Conservation (phyloP, 441 rosid species). For the Pelargonium citronellum region DNA sequence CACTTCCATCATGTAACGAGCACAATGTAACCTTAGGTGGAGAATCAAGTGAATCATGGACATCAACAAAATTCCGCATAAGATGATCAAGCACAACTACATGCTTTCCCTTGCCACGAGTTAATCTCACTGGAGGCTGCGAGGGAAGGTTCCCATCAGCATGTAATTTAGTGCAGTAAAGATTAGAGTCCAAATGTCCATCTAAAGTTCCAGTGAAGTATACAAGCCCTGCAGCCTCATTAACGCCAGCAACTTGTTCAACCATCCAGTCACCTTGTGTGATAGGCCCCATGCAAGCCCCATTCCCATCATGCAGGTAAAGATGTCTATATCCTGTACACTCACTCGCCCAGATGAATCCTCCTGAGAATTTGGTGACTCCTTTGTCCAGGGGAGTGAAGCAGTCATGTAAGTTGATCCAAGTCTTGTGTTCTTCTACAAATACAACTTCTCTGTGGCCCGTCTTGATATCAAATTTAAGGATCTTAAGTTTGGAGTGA, state of each 20-base stretch:
- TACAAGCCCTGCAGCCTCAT: constrained; percentile 56
- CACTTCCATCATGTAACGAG: constrained; percentile 56
- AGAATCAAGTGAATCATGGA: constrained; percentile 70
- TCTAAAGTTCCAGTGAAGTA: constrained; percentile 88
- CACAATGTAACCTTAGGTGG: constrained; percentile 65
- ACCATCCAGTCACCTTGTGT: constrained; percentile 93
- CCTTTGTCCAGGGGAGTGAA: constrained; percentile 75
- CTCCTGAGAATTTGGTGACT: constrained; percentile 45
- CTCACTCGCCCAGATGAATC: constrained; percentile 95
- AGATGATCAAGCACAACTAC: constrained; percentile 73
- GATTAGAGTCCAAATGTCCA: constrained; percentile 70
- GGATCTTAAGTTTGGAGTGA: constrained; percentile 56
- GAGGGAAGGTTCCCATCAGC: constrained; percentile 29
- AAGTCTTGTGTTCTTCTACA: constrained; percentile 58
- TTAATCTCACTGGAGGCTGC: constrained; percentile 50
- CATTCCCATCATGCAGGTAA: constrained; percentile 65
- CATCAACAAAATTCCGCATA: constrained; percentile 74
- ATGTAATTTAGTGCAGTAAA: constrained; percentile 51
- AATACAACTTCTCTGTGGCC: constrained; percentile 55
- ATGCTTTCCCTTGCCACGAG: constrained; percentile 82
- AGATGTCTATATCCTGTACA: constrained; percentile 82
- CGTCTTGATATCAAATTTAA: constrained; percentile 63
- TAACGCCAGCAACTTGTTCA: constrained; percentile 83
- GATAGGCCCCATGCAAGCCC: constrained; percentile 66
- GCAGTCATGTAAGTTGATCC: constrained; percentile 91